These are phyloP conservation scores for Discostella stelligeroides DNA, from an alignment of 108 stramenopile genomes.

Conservation along the genomic window DNA sequence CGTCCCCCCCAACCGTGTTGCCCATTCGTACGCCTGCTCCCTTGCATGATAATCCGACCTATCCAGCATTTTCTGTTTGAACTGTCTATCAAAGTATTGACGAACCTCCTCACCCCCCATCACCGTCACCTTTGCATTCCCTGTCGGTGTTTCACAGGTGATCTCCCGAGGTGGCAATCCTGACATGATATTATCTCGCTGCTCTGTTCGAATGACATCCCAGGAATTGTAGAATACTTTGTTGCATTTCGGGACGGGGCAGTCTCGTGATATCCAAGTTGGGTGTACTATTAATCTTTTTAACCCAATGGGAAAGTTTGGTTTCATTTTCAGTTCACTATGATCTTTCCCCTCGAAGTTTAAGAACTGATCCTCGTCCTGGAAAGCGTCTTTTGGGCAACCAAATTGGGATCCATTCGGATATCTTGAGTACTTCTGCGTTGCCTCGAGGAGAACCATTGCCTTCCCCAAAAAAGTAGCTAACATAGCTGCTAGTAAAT, in stretches of 20 bases:
- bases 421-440: constrained; percentile 18
- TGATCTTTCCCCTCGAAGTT: constrained; percentile 17
- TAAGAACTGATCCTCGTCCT: constrained; percentile 3
- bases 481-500: constrained; percentile 18
- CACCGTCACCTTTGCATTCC: constrained; percentile 6
- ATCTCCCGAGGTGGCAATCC: constrained; percentile 14
- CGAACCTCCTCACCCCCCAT: constrained; percentile 28
- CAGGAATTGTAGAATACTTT: constrained; percentile 10
- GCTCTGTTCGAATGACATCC: constrained; percentile 16
- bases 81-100: constrained; percentile 19
- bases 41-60: neutral
- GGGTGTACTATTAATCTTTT: constrained; percentile 32
- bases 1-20: constrained; percentile 16
- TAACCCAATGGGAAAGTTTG: constrained; percentile 37
- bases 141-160: constrained; percentile 6
- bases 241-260: constrained; percentile 30
- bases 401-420: constrained; percentile 35
- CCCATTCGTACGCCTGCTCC: constrained; percentile 25
- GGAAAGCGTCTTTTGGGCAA: constrained; percentile 33
- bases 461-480: constrained; percentile 24
- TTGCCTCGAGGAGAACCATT: constrained; percentile 22
- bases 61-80: constrained; percentile 20
- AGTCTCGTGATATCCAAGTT: constrained; percentile 29
- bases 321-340: constrained; percentile 10
- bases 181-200: constrained; percentile 1